Conservation (phyloP, 768 basidiomycete species). For the Tricholoma sp. region DNA sequence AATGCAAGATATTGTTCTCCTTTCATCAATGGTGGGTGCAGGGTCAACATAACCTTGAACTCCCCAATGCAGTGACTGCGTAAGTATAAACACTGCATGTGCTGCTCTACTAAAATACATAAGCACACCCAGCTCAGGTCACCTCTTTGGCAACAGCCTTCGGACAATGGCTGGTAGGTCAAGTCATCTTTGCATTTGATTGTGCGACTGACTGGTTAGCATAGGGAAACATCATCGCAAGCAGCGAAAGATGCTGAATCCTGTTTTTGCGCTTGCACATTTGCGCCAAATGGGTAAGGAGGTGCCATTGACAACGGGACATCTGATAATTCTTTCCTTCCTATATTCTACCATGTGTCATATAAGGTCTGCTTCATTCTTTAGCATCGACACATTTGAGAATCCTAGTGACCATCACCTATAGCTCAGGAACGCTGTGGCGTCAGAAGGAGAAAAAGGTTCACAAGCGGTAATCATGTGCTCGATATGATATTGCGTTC, state of each 20-base stretch:
- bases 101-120: slow-evolving; percentile 7
- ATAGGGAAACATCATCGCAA: slow-evolving; percentile 36
- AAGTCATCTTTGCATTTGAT: neutral
- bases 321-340: slow-evolving; percentile 4
- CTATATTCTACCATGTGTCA: slow-evolving; percentile 27
- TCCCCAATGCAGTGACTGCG: slow-evolving; percentile 19
- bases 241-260: too few relatives aligned
- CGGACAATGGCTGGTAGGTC: slow-evolving; percentile 19
- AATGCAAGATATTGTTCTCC: neutral
- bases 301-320: neutral
- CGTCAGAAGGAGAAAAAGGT: slow-evolving; percentile 20
- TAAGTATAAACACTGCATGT: slow-evolving; percentile 8
- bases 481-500: neutral
- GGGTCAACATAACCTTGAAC: slow-evolving; percentile 28
- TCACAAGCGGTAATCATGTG: slow-evolving; percentile 23
- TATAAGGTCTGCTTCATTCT: slow-evolving; percentile 18
- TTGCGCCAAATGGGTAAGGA: slow-evolving; percentile 33
- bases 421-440: slow-evolving; percentile 23
- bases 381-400: neutral
- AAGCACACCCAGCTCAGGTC: slow-evolving; percentile 11
- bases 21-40: slow-evolving; percentile 4
- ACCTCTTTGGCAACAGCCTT: slow-evolving; percentile 23
- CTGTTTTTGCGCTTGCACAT: slow-evolving; percentile 36
- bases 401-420: neutral
- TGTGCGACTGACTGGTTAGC: neutral